A percentile compares a stretch with the other conserved stretches of the same genome.
These are phyloP conservation scores for Irpex sp. DNA, from an alignment of 1,284 basidiomycete genomes.

Conservation along the genomic window DNA sequence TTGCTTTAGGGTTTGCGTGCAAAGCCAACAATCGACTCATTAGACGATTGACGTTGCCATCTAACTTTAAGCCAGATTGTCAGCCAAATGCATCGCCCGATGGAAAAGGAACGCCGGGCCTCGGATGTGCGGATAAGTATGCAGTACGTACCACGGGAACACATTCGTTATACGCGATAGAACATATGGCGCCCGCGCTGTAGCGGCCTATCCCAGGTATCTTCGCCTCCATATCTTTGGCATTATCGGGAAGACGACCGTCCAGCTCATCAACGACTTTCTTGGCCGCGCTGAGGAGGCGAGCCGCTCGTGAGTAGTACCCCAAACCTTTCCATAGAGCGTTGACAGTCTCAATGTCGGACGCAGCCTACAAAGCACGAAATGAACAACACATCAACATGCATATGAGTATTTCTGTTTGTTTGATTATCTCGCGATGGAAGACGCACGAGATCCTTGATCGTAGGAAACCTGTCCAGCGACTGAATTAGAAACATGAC, in stretches of 20 bases:
- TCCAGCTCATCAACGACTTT: conserved; percentile 66
- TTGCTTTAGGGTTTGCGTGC: conserved; percentile 77
- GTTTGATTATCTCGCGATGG: neutral
- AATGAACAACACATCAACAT: neutral
- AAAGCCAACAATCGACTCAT: conserved; percentile 80
- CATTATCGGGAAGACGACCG: conserved; percentile 77
- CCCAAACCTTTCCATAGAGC: conserved; percentile 87
- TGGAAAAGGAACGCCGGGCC: neutral
- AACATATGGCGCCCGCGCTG: conserved; percentile 86
- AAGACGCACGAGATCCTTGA: conserved; percentile 64
- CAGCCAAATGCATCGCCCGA: neutral
- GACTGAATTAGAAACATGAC: conserved; percentile 6
- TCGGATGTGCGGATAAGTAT: neutral
- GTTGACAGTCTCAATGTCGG: conserved; percentile 84
- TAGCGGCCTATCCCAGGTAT: conserved; percentile 92
- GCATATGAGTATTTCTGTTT: neutral
- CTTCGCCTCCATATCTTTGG: conserved; percentile 76
- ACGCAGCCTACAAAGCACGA: conserved; percentile 44
- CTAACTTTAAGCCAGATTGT: conserved; percentile 50
- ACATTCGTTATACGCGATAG: conserved; percentile 84
- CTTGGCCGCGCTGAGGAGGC: conserved; percentile 76
- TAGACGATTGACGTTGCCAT: conserved; percentile 88
- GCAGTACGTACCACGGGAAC: conserved; percentile 65
- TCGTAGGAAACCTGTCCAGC: conserved; percentile 71
- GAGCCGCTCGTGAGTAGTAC: conserved; percentile 86